Evolutionary conservation across 2,329 filamentous ascomycete species (phyloP).

Genomic region (Trichophyton mentagrophytes): DNA sequence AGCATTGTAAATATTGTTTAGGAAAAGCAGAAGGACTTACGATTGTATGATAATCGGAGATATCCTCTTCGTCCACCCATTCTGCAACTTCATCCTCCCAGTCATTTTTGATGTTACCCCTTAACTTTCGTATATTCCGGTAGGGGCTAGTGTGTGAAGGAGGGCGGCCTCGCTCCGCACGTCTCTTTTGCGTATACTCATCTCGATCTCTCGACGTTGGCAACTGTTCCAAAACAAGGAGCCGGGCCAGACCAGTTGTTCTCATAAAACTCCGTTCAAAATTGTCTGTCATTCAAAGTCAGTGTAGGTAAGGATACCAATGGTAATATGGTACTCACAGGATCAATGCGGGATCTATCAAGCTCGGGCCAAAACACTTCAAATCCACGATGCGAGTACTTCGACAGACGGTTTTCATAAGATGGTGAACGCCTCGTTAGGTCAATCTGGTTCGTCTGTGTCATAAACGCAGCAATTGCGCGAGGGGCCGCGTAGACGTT

Average conservation of each 20-base stretch:
- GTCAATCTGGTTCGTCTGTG: conserved; percentile 70
- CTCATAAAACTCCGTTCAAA: conserved; percentile 63
- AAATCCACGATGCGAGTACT: conserved; percentile 73
- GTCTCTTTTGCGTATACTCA: conserved; percentile 55
- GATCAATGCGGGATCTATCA: conserved; percentile 63
- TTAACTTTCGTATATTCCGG: conserved; percentile 28
- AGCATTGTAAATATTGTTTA: not conserved
- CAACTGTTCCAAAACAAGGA: conserved; percentile 67
- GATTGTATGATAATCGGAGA: conserved; percentile 69
- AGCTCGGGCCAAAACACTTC: conserved; percentile 69
- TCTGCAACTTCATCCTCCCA: conserved; percentile 73
- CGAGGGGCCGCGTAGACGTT: conserved; percentile 70
- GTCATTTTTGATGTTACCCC: conserved; percentile 62
- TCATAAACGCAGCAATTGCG: conserved; percentile 65
- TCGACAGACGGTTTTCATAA: conserved; percentile 75
- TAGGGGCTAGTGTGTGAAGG: conserved; percentile 37
- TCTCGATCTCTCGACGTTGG: conserved; percentile 58
- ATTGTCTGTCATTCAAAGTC: conserved; percentile 44
- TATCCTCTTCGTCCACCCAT: conserved; percentile 64
- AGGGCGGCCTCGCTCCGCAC: conserved; percentile 54
- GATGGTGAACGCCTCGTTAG: conserved; percentile 68
- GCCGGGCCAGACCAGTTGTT: conserved; percentile 62
- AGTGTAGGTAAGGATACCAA: not conserved
- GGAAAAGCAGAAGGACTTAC: not conserved
- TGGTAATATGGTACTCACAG: conserved; percentile 21